Base-by-base conservation (phyloP, 2,329 filamentous ascomycete species). In the Phyllosticta capitalensis region DNA sequence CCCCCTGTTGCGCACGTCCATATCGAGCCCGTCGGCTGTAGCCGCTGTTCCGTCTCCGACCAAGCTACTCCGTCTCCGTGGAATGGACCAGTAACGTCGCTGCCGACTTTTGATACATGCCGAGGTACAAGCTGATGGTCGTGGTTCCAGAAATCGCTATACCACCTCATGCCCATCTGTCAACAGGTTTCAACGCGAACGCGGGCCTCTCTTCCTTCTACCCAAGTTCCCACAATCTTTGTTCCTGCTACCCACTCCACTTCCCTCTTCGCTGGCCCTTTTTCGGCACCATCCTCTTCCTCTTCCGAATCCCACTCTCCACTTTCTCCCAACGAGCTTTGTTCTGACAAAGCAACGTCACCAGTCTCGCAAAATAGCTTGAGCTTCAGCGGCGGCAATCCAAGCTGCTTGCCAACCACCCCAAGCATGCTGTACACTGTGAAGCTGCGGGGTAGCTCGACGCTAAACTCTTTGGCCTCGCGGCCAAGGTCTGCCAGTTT, bases 361-460 rank as follows among this genome's bases (percentile, higher is more conserved):
- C 90, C 89, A 9, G 91, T 96, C 75, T 96, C 90, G 88, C 90
- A 95, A 0, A 94, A 76, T 54, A 97, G 72, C 49, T 79, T 80
- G 62, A 92, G 75, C 50, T 75, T 74, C 63, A 90, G 77, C 0
- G 90, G 88, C 53, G 79, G 74, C 10, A 88, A 65, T 0, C 74
- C 78, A 67, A 95, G 90, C n/a, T 87, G 71, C 64, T 82, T 85
- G 0, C 86, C 87, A 0, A 90, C 86, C 9, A 95, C 78, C 0
- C 89, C 88, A 68, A 94, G 88, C 17, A 96, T 82, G 2, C 85
- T 81, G 67, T 96, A 97, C 5, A 92, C 83, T 65, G 92, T 87
- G 67, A 88, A 87, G 0, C 86, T 84, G 67, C 83, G 87, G 0
- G 92, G 92, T 0, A 97, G 73, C 62, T 81, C 83, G 0, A 68